phyloP scores from a whole-genome alignment of 2,329 filamentous ascomycete species.

The Aspergillus sp. region DNA sequence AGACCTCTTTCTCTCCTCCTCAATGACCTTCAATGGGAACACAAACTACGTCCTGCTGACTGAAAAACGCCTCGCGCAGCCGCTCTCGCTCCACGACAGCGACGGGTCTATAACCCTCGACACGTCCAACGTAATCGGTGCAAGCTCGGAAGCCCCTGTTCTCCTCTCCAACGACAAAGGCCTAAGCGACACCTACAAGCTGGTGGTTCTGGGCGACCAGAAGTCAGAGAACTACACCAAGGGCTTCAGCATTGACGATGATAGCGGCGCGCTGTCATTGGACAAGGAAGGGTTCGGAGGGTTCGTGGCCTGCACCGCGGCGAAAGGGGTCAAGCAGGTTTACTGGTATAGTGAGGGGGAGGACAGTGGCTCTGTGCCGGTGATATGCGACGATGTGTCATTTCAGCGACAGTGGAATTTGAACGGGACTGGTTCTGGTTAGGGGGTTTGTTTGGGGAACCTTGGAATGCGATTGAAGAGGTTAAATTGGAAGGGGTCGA shows the following conservation, averaged over 20 bases:
- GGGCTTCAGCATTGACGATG: not conserved
- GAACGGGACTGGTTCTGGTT: not conserved
- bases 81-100: not conserved
- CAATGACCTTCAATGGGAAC: slow-evolving; percentile 7
- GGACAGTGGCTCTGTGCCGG: not conserved
- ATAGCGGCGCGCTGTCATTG: not conserved
- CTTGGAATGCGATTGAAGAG: no score
- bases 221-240: not conserved
- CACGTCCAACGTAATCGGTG: slow-evolving; percentile 7
- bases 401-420: not conserved
- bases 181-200: not conserved
- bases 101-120: slow-evolving; percentile 8
- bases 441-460: not conserved
- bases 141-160: slow-evolving; percentile 4
- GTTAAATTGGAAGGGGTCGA: no score
- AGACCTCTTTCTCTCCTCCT: slow-evolving; percentile 4
- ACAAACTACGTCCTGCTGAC: slow-evolving; percentile 12
- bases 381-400: slow-evolving; percentile 1
- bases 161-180: slow-evolving; percentile 1
- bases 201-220: slow-evolving; percentile 3
- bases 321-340: slow-evolving; percentile 6
- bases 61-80: not conserved
- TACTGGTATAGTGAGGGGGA: slow-evolving; percentile 3
- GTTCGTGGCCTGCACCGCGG: slow-evolving; percentile 8
- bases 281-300: not conserved